A percentile compares a stretch with the other conserved stretches of the same genome.
Evolutionary conservation across 2,329 filamentous ascomycete species (phyloP).

Genomic region (Pseudogymnoascus sp.): DNA sequence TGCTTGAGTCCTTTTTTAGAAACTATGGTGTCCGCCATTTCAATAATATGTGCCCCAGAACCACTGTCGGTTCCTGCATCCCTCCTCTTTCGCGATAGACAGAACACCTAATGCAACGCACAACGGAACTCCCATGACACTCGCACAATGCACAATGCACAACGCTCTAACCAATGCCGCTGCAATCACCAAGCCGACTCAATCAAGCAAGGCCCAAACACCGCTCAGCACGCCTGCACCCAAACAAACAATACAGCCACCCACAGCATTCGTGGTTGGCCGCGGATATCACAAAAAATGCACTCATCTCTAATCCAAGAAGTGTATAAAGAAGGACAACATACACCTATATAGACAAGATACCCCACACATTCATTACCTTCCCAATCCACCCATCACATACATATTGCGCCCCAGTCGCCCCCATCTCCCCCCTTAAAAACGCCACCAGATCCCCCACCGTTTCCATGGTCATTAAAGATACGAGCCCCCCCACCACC

Average conservation of each 20-base stretch:
- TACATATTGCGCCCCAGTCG: neutral
- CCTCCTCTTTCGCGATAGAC: neutral
- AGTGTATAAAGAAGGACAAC: neutral
- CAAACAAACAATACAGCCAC: neutral
- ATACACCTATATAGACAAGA: constrained; percentile 5
- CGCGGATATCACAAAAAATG: neutral
- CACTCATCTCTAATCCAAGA: neutral
- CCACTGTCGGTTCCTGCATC: neutral
- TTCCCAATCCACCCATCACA: neutral
- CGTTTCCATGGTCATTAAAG: neutral
- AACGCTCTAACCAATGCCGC: neutral
- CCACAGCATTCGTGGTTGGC: too few relatives aligned
- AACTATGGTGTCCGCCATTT: neutral
- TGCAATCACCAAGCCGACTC: neutral
- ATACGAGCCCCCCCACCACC: neutral
- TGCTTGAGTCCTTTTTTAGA: neutral
- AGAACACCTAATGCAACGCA: neutral
- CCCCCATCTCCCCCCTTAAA: neutral
- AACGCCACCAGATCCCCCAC: neutral
- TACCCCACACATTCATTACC: neutral
- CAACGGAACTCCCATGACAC: neutral
- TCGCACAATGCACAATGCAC: neutral
- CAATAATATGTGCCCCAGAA: neutral
- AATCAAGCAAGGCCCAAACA: neutral
- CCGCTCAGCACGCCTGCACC: neutral